Conservation (phyloP, 1,139 yeast genomes). For the Suhomyces bolitotheri region DNA sequence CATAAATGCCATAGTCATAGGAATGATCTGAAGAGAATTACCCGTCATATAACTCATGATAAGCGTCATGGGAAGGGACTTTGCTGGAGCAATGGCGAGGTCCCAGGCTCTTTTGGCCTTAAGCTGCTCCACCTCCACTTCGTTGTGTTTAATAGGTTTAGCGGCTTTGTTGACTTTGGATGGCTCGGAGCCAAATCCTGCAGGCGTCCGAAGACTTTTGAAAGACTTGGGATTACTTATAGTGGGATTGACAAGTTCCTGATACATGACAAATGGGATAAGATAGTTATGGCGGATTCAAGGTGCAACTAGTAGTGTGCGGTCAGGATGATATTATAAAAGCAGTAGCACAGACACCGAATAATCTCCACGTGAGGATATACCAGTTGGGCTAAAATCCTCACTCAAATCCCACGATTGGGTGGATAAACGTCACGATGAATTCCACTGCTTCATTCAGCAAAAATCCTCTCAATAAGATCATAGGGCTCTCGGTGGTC, state of each 20-base stretch:
- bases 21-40: constrained; percentile 82
- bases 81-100: constrained; percentile 79
- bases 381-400: no score
- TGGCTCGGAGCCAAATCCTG: constrained; percentile 14
- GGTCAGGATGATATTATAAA: no score
- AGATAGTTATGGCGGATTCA: not conserved
- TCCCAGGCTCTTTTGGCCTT: constrained; percentile 82
- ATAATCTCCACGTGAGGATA: no score
- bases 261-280: constrained; percentile 1
- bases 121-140: constrained; percentile 34
- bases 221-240: constrained; percentile 10
- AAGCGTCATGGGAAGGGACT: constrained; percentile 82
- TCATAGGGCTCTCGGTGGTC: constrained; percentile 71
- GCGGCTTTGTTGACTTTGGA: constrained; percentile 7
- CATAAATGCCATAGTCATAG: constrained; percentile 88
- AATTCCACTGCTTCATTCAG: constrained; percentile 30
- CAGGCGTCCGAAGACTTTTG: constrained; percentile 12
- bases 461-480: constrained; percentile 65
- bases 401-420: no score
- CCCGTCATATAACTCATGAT: constrained; percentile 96
- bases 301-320: no score
- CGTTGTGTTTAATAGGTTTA: constrained; percentile 11
- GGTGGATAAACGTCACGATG: no score
- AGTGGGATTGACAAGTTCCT: constrained; percentile 9
- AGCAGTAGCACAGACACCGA: no score